Evolutionary conservation across 2,329 filamentous ascomycete species (phyloP).

Genomic region (Acephala macrosclerotiorum): DNA sequence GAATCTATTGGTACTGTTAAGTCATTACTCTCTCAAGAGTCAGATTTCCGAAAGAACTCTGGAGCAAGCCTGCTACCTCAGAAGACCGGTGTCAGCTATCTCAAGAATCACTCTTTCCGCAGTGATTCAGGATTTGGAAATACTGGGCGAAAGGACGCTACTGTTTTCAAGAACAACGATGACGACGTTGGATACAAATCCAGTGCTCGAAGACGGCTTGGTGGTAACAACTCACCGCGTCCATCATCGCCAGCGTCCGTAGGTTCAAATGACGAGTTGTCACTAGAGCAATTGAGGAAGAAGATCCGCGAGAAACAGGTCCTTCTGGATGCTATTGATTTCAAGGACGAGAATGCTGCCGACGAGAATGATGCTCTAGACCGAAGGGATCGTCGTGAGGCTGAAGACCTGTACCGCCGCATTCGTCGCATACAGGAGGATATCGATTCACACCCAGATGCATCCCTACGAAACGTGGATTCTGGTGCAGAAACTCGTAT

Average conservation of each 20-base stretch:
- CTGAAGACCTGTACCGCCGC: conserved; percentile 91
- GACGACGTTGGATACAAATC: conserved; percentile 92
- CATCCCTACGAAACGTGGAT: conserved; percentile 72
- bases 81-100: conserved; percentile 96
- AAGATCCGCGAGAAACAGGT: conserved; percentile 94
- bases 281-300: conserved; percentile 88
- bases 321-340: conserved; percentile 93
- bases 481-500: conserved; percentile 87
- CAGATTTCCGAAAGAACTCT: conserved; percentile 85
- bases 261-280: conserved; percentile 80
- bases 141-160: conserved; percentile 85
- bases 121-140: conserved; percentile 63
- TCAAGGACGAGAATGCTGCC: conserved; percentile 86
- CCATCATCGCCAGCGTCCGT: conserved; percentile 77
- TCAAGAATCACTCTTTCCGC: conserved; percentile 94
- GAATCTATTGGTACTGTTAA: conserved; percentile 95
- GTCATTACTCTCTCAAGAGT: conserved; percentile 86
- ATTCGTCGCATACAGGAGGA: conserved; percentile 93
- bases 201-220: conserved; percentile 86
- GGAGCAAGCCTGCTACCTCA: conserved; percentile 92
- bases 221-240: conserved; percentile 72
- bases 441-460: conserved; percentile 89
- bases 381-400: conserved; percentile 87
- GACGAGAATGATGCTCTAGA: conserved; percentile 95
- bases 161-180: conserved; percentile 96